These are phyloP conservation scores for Parastagonospora nodorum DNA, from an alignment of 2,329 filamentous ascomycete species.

Conservation along the genomic window DNA sequence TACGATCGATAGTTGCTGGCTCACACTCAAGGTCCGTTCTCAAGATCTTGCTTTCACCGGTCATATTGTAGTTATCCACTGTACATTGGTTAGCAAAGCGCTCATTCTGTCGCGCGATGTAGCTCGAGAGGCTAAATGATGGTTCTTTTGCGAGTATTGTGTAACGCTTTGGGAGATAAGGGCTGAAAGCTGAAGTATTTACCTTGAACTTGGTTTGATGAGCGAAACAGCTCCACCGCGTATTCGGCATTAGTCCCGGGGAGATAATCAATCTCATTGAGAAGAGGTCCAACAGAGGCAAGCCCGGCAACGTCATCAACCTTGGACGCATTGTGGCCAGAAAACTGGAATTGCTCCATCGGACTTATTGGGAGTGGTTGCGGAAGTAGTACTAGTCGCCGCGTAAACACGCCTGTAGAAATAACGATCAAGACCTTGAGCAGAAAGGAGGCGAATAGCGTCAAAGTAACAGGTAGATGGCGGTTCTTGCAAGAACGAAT, in stretches of 20 bases:
- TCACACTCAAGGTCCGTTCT: constrained; percentile 1
- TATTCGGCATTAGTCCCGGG: constrained; percentile 1
- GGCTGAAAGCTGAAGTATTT: background rate
- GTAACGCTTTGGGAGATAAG: too few species aligned
- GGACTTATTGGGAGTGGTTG: background rate
- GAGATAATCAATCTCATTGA: background rate
- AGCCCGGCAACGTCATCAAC: background rate
- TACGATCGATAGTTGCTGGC: background rate
- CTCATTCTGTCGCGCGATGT: background rate
- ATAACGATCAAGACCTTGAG: background rate
- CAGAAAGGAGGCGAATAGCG: background rate
- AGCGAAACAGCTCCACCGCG: background rate
- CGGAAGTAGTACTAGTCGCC: background rate
- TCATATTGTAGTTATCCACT: background rate
- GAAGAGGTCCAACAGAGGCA: background rate
- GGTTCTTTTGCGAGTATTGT: too few species aligned
- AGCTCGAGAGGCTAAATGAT: too few species aligned
- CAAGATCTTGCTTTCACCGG: background rate
- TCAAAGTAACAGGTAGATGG: background rate
- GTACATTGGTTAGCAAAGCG: background rate
- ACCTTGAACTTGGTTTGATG: background rate
- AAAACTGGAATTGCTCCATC: background rate
- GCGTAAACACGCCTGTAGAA: background rate
- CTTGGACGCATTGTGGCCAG: background rate
- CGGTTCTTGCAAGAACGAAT: background rate